Percentiles rank a stretch among this genome's conserved stretches.
Evolutionary conservation across 1,139 yeast species (phyloP).

Genomic region (Lodderomyces metapsilosis): DNA sequence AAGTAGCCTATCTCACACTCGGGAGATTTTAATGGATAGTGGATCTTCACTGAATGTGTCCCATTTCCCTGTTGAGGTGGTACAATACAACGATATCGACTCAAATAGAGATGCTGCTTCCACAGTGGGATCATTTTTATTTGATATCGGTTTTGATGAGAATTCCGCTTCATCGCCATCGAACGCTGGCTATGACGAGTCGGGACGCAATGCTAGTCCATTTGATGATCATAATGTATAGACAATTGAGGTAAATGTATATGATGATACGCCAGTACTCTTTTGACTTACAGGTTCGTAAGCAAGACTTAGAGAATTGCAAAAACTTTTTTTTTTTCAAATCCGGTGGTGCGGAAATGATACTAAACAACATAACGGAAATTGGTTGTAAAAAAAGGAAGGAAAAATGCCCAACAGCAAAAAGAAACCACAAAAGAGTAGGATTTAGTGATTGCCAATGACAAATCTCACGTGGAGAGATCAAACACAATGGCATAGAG

Average conservation of each 20-base stretch:
- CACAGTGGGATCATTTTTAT: slow-evolving; percentile 31
- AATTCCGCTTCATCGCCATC: slow-evolving; percentile 8
- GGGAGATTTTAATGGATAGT: slow-evolving; percentile 17
- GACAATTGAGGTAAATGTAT: background rate
- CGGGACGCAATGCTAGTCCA: slow-evolving; percentile 27
- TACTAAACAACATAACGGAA: too few species aligned
- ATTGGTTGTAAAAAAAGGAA: too few species aligned
- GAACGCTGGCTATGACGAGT: slow-evolving; percentile 5
- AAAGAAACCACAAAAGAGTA: background rate
- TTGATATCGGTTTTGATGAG: slow-evolving; percentile 36
- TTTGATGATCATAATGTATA: slow-evolving; percentile 4
- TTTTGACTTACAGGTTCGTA: too few species aligned
- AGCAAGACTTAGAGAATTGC: too few species aligned
- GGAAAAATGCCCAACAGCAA: background rate
- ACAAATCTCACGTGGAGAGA: background rate
- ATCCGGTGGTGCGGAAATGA: too few species aligned
- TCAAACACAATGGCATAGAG: background rate
- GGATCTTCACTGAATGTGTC: slow-evolving; percentile 1
- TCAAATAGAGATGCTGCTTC: slow-evolving; percentile 12
- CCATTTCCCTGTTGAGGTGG: slow-evolving; percentile 9
- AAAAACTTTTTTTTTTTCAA: too few species aligned
- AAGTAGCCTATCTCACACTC: slow-evolving; percentile 7
- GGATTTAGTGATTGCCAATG: background rate
- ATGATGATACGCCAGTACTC: too few species aligned
- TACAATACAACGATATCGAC: slow-evolving; percentile 9